Base-by-base conservation (phyloP, 768 basidiomycete genomes). In the Boletus tylopilopsis region DNA sequence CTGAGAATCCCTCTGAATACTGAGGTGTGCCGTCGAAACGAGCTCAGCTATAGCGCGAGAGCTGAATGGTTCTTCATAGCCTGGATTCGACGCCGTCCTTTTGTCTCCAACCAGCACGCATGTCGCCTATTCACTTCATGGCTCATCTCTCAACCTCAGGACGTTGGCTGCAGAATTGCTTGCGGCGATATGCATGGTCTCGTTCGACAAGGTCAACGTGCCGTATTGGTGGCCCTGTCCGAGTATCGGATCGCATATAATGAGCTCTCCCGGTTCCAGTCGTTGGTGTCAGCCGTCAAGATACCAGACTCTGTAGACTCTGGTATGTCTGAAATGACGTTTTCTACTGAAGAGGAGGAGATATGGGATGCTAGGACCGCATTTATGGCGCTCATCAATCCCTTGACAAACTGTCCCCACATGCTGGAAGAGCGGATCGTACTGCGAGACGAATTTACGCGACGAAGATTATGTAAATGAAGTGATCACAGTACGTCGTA, bases 381-480 rank as follows among this genome's bases (percentile, higher is more conserved):
- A 4, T 78, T 80, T 11, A 82, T 95, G 83, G 77, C 82, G 0
- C 72, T 96, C 29, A 63, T 94, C 55, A 94, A 92, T 62, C 85
- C 90, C 2, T 59, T 95, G 19, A 82, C 42, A 7, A 50, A 83
- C 56, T 85, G 81, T 57, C 84, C 87, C 0, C 82, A 90, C 42
- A 76, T 77, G 3, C 65, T 95, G 21, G 93, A 94, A 58, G 87
- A 90, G 38, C 76, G 94, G 5, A 76, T 92, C 23, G 53, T 84
- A 49, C 71, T 95, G 16, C 75, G 93, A 32, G 92, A 94, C 47
- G 94, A 97, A 68, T 79, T 96, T 47, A 73, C 78, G 7, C 74
- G 91, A 30, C 73, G 92, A 56, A 93, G 93, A 0, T 62, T 97
- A n/a, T n/a, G n/a, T n/a, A 48, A 90, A 91, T 57, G 89, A 95